Percentiles rank a stretch among this genome's conserved stretches.
Evolutionary conservation across 192 early-diverging fungal genomes (phyloP).

Genomic region (Backusella liffmaniae): DNA sequence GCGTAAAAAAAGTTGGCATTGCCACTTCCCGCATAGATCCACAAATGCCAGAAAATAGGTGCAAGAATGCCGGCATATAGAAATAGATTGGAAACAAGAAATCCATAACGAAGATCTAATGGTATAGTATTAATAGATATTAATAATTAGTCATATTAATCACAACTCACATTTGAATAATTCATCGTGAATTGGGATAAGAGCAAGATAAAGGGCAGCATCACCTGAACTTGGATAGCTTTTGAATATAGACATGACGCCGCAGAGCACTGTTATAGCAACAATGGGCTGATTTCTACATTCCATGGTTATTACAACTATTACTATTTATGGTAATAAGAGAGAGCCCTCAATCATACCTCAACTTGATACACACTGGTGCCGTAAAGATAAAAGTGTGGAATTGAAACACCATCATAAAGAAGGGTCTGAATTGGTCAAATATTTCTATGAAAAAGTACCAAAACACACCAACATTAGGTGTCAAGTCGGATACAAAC

Average conservation of each 20-base stretch:
- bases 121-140: no score
- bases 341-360: slow-evolving; percentile 39
- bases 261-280: slow-evolving; percentile 63
- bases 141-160: no score
- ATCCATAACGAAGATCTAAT: slow-evolving; percentile 81
- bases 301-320: background rate
- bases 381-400: slow-evolving; percentile 87
- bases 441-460: slow-evolving; percentile 99
- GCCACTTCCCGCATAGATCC: slow-evolving; percentile 94
- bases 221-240: slow-evolving; percentile 93
- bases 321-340: background rate
- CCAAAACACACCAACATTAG: slow-evolving; percentile 96
- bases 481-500: slow-evolving; percentile 80
- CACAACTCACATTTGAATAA: slow-evolving; percentile 79
- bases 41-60: slow-evolving; percentile 91
- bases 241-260: slow-evolving; percentile 86
- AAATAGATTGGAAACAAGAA: slow-evolving; percentile 68
- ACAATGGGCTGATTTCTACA: slow-evolving; percentile 78
- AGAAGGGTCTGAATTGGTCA: slow-evolving; percentile 96
- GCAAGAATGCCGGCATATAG: slow-evolving; percentile 75
- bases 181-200: slow-evolving; percentile 81
- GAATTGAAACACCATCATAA: slow-evolving; percentile 91
- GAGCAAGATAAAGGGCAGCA: slow-evolving; percentile 72
- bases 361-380: slow-evolving; percentile 78
- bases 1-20: slow-evolving; percentile 99